Base-by-base conservation (phyloP, 129 eudicot genomes). In the Kitagawia praeruptora region DNA sequence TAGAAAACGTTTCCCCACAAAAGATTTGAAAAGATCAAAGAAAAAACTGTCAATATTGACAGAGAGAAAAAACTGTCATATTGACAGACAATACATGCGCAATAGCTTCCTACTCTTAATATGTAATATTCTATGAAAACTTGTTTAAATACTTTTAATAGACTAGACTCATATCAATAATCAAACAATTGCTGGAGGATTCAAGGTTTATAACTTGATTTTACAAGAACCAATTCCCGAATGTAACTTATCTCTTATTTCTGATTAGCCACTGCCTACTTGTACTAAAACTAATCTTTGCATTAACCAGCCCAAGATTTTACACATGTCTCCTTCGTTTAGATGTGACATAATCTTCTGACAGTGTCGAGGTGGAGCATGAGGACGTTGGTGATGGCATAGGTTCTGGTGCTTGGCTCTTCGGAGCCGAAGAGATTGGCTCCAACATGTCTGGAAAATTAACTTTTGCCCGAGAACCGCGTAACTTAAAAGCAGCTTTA, bases 401-500 rank as follows among this genome's bases (percentile, higher is more conserved):
- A 0, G 28, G 67, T 15, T 58, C 34, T 3, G 0, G 5, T n/a
- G 67, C 27, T 0, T 58, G 67, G 15, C 67, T 3, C 0, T 10
- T 58, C 4, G 67, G 1, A 58, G 4, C 67, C 3, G 0, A 0
- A 11, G 5, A 1, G 2, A n/a, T n/a, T 21, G 77, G 38, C 21
- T n/a, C 75, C 11, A 41, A 23, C 54, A 73, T 41, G 15, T 73
- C 4, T 5, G 77, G 54, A 44, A 73, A 73, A 73, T 73, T 73
- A n/a, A 73, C 37, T 18, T 73, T 73, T 11, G 76, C 76, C 25
- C 37, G 51, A 25, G 77, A 73, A 3, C 77, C 54, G 2, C 47
- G 77, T n/a, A 73, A 41, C 28, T 73, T n/a, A 73, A 73, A 73
- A 4, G 77, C 54, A 6, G 77, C 77, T 44, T 6, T 46, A 7